Percentiles rank a stretch among this genome's conserved stretches.
These are phyloP conservation scores for Phaffia australis DNA, from an alignment of 768 basidiomycete species.

Conservation along the genomic window DNA sequence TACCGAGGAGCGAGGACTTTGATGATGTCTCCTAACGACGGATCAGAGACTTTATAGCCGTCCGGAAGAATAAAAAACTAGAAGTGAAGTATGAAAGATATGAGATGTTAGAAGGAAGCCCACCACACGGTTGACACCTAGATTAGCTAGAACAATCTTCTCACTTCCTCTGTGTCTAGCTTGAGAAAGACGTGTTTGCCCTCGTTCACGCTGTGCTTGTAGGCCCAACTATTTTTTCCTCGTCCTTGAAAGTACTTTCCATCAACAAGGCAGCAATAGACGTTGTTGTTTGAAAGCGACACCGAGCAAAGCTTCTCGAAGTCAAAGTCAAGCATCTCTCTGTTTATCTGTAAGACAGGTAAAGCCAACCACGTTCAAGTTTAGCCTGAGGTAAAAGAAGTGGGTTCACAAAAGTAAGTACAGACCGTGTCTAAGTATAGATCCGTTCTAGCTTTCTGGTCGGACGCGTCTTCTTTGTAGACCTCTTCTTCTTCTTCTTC, in stretches of 20 bases:
- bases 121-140: neutral
- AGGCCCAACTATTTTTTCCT: conserved; percentile 85
- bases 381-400: neutral
- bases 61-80: conserved; percentile 96
- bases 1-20: conserved; percentile 84
- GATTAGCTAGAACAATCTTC: conserved; percentile 26
- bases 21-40: conserved; percentile 88
- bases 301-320: conserved; percentile 99
- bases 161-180: conserved; percentile 80
- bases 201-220: conserved; percentile 91
- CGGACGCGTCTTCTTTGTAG: conserved; percentile 30
- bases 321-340: conserved; percentile 86
- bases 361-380: neutral
- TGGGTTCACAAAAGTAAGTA: conserved; percentile 13
- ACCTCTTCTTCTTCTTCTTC: conserved; percentile 36
- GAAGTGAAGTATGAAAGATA: neutral
- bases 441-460: conserved; percentile 51
- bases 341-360: conserved; percentile 59
- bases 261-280: conserved; percentile 92
- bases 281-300: conserved; percentile 90
- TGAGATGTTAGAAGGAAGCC: neutral
- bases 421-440: conserved; percentile 88
- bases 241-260: conserved; percentile 99
- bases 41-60: conserved; percentile 91
- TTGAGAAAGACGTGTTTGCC: conserved; percentile 99